Conservation (phyloP, 2,329 filamentous ascomycete genomes). For the Aspergillus nomiae region DNA sequence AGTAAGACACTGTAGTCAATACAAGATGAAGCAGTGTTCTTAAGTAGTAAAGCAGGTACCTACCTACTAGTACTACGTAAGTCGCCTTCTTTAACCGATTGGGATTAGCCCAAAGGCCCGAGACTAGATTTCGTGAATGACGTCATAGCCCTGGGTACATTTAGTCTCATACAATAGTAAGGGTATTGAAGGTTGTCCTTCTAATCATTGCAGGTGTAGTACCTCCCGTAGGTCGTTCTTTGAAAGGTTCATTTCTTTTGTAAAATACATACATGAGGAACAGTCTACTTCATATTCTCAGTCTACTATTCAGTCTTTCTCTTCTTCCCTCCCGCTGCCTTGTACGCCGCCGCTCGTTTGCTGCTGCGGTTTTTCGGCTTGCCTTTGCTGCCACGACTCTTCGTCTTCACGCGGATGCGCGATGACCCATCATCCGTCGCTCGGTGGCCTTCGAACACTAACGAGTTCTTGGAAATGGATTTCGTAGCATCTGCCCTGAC, state of each 20-base stretch:
- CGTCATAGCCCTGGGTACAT: background rate
- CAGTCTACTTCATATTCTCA: conserved; percentile 7
- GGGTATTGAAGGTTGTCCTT: background rate
- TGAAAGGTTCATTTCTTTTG: background rate
- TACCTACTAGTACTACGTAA: too few species aligned
- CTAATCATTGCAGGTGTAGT: background rate
- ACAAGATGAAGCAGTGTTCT: background rate
- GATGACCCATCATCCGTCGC: conserved; percentile 37
- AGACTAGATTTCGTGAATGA: background rate
- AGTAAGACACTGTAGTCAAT: background rate
- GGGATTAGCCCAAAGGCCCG: background rate
- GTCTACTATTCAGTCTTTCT: conserved; percentile 9
- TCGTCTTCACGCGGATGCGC: conserved; percentile 38
- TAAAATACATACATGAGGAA: conserved; percentile 3
- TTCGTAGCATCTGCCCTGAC: conserved; percentile 31
- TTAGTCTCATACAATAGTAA: background rate
- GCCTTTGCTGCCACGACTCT: conserved; percentile 43
- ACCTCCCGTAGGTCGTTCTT: background rate
- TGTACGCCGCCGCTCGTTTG: conserved; percentile 46
- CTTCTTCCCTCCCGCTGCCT: conserved; percentile 39
- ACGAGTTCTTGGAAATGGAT: conserved; percentile 33
- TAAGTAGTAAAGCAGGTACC: background rate
- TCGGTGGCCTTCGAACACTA: conserved; percentile 50
- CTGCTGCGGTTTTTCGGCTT: conserved; percentile 46
- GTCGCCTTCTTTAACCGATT: background rate